Evolutionary conservation across 352 stramenopile genomes (phyloP).

Genomic region (Albugo candida): DNA sequence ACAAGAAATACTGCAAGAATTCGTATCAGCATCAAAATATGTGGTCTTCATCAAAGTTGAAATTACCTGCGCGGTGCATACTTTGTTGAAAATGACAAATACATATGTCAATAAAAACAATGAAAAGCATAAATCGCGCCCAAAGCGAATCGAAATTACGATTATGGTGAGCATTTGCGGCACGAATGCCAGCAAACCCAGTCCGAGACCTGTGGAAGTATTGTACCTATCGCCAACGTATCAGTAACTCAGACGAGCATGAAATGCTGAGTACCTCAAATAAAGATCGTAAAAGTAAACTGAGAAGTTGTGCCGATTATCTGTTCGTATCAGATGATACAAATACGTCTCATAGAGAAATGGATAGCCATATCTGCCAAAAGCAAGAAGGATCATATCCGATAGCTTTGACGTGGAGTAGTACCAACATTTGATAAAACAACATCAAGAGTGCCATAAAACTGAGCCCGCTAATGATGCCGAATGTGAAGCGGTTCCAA

Average conservation of each 20-base stretch:
- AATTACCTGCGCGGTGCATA: slow-evolving; percentile 68
- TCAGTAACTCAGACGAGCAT: background rate
- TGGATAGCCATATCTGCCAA: slow-evolving; percentile 67
- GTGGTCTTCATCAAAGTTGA: background rate
- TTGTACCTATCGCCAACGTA: slow-evolving; percentile 31
- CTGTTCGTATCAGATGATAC: slow-evolving; percentile 95
- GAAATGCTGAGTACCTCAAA: slow-evolving; percentile 30
- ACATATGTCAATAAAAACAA: slow-evolving; percentile 95
- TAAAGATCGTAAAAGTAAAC: slow-evolving; percentile 99
- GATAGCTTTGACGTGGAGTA: background rate
- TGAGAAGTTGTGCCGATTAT: slow-evolving; percentile 99
- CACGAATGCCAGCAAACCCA: slow-evolving; percentile 68
- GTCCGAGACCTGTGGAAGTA: slow-evolving; percentile 43
- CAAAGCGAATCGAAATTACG: slow-evolving; percentile 47
- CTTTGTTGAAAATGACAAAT: slow-evolving; percentile 98
- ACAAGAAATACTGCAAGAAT: slow-evolving; percentile 95
- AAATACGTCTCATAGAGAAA: slow-evolving; percentile 93
- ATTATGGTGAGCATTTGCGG: slow-evolving; percentile 62
- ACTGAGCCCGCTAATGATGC: slow-evolving; percentile 62
- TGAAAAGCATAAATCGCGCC: slow-evolving; percentile 81
- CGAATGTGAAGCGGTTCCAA: slow-evolving; percentile 75
- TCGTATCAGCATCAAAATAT: slow-evolving; percentile 46
- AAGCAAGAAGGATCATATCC: background rate
- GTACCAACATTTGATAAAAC: slow-evolving; percentile 70
- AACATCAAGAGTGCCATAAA: slow-evolving; percentile 70